These are phyloP conservation scores for Ustilago xerochloae DNA, from an alignment of 1,284 basidiomycete species.

Conservation along the genomic window DNA sequence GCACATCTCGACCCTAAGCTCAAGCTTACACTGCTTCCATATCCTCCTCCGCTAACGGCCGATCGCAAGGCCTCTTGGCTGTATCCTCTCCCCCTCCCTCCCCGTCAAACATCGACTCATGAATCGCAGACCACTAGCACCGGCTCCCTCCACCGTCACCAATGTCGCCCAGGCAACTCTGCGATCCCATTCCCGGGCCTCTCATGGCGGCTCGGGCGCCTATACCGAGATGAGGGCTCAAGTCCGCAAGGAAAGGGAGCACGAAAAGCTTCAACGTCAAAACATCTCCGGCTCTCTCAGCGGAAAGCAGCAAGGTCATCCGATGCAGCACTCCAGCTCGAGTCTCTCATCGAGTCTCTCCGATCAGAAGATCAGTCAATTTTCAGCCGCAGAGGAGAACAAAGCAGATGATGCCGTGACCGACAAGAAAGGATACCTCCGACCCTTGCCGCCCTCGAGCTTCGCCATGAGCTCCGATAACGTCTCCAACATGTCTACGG, in stretches of 20 bases:
- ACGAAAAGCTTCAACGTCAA: constrained; percentile 21
- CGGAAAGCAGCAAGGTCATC: constrained; percentile 2
- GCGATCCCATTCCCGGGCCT: constrained; percentile 35
- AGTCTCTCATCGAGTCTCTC: constrained; percentile 29
- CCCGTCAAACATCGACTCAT: constrained; percentile 2
- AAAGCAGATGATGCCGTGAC: constrained; percentile 3
- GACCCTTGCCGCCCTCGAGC: constrained; percentile 26
- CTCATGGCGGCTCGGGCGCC: constrained; percentile 44
- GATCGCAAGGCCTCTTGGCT: background rate
- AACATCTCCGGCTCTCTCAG: background rate
- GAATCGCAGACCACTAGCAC: constrained; percentile 33
- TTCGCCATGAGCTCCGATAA: constrained; percentile 36
- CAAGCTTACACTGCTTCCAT: background rate
- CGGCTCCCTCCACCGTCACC: constrained; percentile 28
- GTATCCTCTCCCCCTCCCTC: background rate
- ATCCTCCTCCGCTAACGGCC: background rate
- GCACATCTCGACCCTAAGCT: background rate
- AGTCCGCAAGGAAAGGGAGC: constrained; percentile 46
- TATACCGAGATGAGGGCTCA: constrained; percentile 54
- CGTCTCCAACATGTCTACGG: constrained; percentile 28
- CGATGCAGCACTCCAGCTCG: background rate
- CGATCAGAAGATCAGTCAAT: constrained; percentile 34
- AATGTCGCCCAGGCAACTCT: constrained; percentile 31
- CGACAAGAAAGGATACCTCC: constrained; percentile 23
- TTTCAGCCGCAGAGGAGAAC: constrained; percentile 9